A percentile compares a stretch with the other conserved stretches of the same genome.
These are phyloP conservation scores for Paramecium tetraurelia DNA, from an alignment of 73 alveolate species.

Conservation along the genomic window DNA sequence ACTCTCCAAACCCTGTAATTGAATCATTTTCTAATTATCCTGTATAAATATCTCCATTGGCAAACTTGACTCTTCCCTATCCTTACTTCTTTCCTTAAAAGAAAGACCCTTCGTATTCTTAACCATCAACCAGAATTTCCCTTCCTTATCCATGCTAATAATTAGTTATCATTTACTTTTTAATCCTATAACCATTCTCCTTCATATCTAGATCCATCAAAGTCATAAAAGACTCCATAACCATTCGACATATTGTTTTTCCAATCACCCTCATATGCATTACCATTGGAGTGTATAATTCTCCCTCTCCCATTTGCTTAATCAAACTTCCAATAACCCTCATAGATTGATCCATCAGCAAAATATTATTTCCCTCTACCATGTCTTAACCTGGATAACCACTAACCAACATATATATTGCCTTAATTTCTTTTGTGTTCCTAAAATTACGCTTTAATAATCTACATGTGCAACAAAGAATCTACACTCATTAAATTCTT, in stretches of 20 bases:
- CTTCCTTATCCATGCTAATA: not conserved
- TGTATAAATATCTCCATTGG: conserved; percentile 59
- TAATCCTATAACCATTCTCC: conserved; percentile 23
- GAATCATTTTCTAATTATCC: conserved; percentile 61
- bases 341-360: conserved; percentile 67
- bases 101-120: not conserved
- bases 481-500: conserved; percentile 30
- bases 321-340: conserved; percentile 64
- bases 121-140: not conserved
- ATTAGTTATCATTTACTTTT: not conserved
- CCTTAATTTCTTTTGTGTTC: conserved; percentile 24
- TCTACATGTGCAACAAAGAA: conserved; percentile 26
- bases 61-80: conserved; percentile 54
- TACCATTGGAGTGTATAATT: conserved; percentile 63
- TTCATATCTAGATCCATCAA: conserved; percentile 17
- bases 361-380: conserved; percentile 78
- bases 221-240: conserved; percentile 25
- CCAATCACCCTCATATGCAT: conserved; percentile 66
- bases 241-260: conserved; percentile 68
- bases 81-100: conserved; percentile 58
- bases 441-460: not conserved
- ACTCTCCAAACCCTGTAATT: not conserved
- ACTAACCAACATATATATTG: conserved; percentile 42
- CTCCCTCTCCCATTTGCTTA: conserved; percentile 66
- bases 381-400: conserved; percentile 61